Conservation (phyloP, 345 rosid genomes). For the Hevea brasiliensis region DNA sequence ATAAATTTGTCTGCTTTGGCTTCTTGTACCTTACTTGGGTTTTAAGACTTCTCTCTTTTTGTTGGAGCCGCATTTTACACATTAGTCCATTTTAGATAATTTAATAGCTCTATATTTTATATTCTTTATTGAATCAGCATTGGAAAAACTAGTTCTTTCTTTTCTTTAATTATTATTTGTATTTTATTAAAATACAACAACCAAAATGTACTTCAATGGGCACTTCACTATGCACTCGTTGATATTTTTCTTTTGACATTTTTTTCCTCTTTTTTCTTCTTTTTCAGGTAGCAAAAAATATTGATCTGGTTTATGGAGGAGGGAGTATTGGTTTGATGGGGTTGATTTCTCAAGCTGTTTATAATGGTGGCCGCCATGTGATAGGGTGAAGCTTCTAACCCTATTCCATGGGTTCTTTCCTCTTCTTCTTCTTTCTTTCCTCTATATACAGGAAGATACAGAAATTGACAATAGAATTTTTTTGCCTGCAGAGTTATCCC, state of each 20-base stretch:
- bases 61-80: conserved; percentile 3
- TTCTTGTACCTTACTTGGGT: not conserved
- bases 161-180: no score
- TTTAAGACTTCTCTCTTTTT: not conserved
- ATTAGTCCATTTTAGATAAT: not conserved
- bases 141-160: no score
- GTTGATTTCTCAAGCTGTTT: conserved; percentile 78
- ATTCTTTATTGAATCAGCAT: not conserved
- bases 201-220: not conserved
- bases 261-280: not conserved
- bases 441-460: no score
- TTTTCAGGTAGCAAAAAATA: conserved; percentile 70
- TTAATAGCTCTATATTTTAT: not conserved
- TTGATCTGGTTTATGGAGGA: conserved; percentile 95
- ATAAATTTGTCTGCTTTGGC: not conserved
- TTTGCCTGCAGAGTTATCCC: conserved; percentile 33
- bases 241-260: not conserved
- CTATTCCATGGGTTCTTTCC: not conserved
- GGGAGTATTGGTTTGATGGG: conserved; percentile 96
- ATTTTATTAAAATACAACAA: no score
- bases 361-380: conserved; percentile 85
- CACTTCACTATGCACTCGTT: not conserved
- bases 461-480: conserved; percentile 17
- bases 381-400: conserved; percentile 47
- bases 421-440: not conserved